Percentiles rank a stretch among this genome's conserved stretches.
phyloP scores from a whole-genome alignment of 202 grass and related monocot genomes.

The Zizania palustris region DNA sequence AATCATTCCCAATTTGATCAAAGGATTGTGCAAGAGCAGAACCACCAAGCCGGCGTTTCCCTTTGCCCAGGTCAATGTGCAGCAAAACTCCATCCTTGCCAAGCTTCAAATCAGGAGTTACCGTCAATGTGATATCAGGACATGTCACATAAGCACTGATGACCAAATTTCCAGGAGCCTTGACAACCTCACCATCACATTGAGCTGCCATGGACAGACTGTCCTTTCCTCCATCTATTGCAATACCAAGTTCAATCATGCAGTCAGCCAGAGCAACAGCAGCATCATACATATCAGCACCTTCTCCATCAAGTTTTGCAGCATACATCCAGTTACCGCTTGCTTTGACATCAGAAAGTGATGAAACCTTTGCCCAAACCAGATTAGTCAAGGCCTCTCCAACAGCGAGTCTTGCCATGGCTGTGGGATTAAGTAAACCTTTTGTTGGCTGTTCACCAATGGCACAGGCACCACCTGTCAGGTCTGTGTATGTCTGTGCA shows the following conservation, averaged over 20 bases:
- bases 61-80: conserved; percentile 87
- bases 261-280: conserved; percentile 76
- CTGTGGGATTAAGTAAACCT: conserved; percentile 76
- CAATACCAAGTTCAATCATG: conserved; percentile 93
- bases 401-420: conserved; percentile 82
- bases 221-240: conserved; percentile 93
- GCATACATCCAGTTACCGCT: conserved; percentile 99
- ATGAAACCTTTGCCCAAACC: conserved; percentile 88
- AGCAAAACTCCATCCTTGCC: conserved; percentile 71
- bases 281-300: conserved; percentile 88
- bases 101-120: conserved; percentile 91
- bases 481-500: conserved; percentile 77
- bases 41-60: conserved; percentile 69
- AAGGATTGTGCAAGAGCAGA: conserved; percentile 87
- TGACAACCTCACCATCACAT: conserved; percentile 73
- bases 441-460: conserved; percentile 93
- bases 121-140: conserved; percentile 91
- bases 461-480: conserved; percentile 80
- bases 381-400: conserved; percentile 94
- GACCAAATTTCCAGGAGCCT: conserved; percentile 90
- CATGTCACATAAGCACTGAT: conserved; percentile 88
- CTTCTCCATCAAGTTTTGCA: conserved; percentile 91
- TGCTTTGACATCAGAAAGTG: conserved; percentile 79
- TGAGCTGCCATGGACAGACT: conserved; percentile 98
- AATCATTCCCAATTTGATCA: conserved; percentile 86